A percentile compares a stretch with the other conserved stretches of the same genome.
phyloP scores from a whole-genome alignment of 2,329 filamentous ascomycete genomes.

The Eutypella sp. region DNA sequence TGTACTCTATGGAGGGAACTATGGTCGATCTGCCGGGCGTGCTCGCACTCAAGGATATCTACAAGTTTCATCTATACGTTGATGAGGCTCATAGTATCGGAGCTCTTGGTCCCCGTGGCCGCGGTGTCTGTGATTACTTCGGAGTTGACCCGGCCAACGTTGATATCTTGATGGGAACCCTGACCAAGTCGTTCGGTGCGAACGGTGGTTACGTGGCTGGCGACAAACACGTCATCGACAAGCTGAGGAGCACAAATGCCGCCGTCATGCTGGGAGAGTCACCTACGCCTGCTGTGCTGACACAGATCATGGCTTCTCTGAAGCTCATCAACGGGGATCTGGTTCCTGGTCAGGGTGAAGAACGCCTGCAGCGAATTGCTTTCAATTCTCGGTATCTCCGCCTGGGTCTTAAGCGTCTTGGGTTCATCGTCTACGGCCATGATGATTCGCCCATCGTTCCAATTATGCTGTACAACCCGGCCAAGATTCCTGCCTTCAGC shows the following conservation, averaged over 20 bases:
- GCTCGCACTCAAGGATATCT: constrained; percentile 81
- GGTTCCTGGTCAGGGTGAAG: constrained; percentile 85
- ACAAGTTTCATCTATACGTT: constrained; percentile 94
- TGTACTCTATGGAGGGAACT: constrained; percentile 99
- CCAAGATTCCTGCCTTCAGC: constrained; percentile 96
- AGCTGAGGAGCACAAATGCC: constrained; percentile 80
- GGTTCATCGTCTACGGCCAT: constrained; percentile 94
- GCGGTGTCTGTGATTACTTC: constrained; percentile 97
- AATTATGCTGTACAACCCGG: constrained; percentile 92
- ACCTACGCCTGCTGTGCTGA: constrained; percentile 79
- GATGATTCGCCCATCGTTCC: constrained; percentile 98
- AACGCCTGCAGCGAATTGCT: constrained; percentile 89
- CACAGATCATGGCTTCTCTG: constrained; percentile 84
- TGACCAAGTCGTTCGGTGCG: constrained; percentile 97
- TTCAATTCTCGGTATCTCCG: constrained; percentile 99
- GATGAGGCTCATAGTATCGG: constrained; percentile 97
- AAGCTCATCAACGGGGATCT: constrained; percentile 87
- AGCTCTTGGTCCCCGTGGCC: constrained; percentile 80
- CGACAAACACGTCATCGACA: constrained; percentile 87
- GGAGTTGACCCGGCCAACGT: constrained; percentile 81
- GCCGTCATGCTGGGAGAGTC: constrained; percentile 84
- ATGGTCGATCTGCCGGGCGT: constrained; percentile 97
- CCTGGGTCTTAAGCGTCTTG: constrained; percentile 91
- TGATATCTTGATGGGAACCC: constrained; percentile 95
- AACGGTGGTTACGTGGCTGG: constrained; percentile 94